Base-by-base conservation (phyloP, 805 yeast genomes). In the Isabelozyma rhagii region DNA sequence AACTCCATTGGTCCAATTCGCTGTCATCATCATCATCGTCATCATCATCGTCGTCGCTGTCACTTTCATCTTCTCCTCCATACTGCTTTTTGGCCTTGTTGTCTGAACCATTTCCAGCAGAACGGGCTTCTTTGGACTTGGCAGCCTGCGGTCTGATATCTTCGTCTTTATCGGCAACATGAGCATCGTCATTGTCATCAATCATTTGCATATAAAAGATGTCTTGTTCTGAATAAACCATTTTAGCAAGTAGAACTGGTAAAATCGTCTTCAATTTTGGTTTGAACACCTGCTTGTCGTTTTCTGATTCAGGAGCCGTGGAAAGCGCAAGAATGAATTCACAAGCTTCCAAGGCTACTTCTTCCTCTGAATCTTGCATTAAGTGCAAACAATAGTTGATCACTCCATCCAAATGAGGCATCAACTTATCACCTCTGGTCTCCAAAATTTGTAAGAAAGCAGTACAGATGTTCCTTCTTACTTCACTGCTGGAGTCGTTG, bases 151-250 rank as follows among this genome's bases (percentile, higher is more conserved):
- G 99, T 57, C 80, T 82, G 50, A 94, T 86, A 63, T 94, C 97
- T 63, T 92, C 93, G 50, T 84, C 93, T 53, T 81, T 81, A 67
- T 94, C 98, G 21, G 83, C 96, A 31, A 83, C 80, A 29, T 78
- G 75, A 2, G 87, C 88, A 65, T 89, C 91, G 57, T 89, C 96
- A 39, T 81, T 83, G 29, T 79, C 80, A 54, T 91, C 96, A 50
- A 83, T 72, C 50, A 76, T 66, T 55, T 83, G 82, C 68, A 86
- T 78, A 51, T 81, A 63, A 50, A 85, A 75, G 27, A 89, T 78
- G 53, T 90, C 96, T 64, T 84, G 87, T 53, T 89, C 96, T 7
- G 92, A 83, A 64, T 89, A 93, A 13, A 87, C 96, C 96, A 94
- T 91, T 53, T 86, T 85, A 42, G 80, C 76, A 44, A 94, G 71